These are phyloP conservation scores for Phialophora expanda DNA, from an alignment of 2,329 filamentous ascomycete species.

Conservation along the genomic window DNA sequence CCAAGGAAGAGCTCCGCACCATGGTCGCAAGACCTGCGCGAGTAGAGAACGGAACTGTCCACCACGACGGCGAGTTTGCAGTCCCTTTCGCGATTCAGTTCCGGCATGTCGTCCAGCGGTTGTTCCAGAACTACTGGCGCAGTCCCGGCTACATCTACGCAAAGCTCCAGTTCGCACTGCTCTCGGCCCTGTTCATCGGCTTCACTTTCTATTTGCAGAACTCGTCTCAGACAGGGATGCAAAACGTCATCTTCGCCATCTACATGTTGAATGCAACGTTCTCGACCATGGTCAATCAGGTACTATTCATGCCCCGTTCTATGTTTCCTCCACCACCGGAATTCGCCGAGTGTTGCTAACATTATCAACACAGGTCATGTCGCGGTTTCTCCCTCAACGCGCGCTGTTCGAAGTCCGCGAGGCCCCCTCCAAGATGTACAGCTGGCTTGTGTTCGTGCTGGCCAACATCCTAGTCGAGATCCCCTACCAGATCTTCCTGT, in stretches of 20 bases:
- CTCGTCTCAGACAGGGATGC: slow-evolving; percentile 67
- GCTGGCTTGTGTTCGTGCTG: slow-evolving; percentile 73
- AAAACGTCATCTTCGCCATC: slow-evolving; percentile 73
- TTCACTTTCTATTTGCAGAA: slow-evolving; percentile 72
- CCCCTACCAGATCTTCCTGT: slow-evolving; percentile 67
- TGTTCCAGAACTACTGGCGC: slow-evolving; percentile 90
- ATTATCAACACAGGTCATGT: slow-evolving; percentile 58
- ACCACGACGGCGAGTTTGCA: slow-evolving; percentile 69
- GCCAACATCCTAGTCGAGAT: slow-evolving; percentile 73
- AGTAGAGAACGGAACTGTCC: neutral
- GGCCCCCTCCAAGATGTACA: slow-evolving; percentile 73
- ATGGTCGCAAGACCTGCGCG: neutral
- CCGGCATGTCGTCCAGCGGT: slow-evolving; percentile 68
- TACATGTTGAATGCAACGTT: slow-evolving; percentile 69
- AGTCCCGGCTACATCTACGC: slow-evolving; percentile 81
- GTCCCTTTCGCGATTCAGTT: slow-evolving; percentile 72
- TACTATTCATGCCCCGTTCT: slow-evolving; percentile 50
- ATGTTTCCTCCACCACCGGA: slow-evolving; percentile 48
- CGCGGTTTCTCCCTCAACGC: slow-evolving; percentile 71
- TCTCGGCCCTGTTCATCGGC: slow-evolving; percentile 55
- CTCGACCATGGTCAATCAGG: slow-evolving; percentile 60
- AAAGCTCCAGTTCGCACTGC: slow-evolving; percentile 63
- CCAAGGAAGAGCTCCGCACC: neutral
- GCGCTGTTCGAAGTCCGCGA: slow-evolving; percentile 71
- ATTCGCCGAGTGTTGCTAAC: slow-evolving; percentile 37